A percentile compares a stretch with the other conserved stretches of the same genome.
Conservation (phyloP, 2,329 filamentous ascomycete species). For the Paraphoma chrysanthemicola region DNA sequence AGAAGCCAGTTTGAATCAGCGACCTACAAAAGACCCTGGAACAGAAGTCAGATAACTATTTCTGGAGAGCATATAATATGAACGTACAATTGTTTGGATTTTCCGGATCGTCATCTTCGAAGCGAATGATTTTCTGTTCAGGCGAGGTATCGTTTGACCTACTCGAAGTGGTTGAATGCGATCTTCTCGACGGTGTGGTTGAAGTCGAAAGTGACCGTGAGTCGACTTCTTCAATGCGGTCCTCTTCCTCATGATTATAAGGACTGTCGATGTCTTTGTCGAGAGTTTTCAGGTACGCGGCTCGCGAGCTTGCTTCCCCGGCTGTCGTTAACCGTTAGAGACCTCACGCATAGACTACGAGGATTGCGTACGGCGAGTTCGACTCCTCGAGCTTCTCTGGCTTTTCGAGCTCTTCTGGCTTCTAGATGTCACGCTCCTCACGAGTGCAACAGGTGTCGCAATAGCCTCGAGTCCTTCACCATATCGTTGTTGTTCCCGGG, state of each 20-base stretch:
- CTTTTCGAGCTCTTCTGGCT: slow-evolving; percentile 22
- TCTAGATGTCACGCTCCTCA: slow-evolving; percentile 34
- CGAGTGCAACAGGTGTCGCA: slow-evolving; percentile 35
- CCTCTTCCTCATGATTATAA: slow-evolving; percentile 32
- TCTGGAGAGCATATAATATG: too few species aligned
- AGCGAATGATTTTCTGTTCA: slow-evolving; percentile 44
- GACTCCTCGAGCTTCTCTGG: slow-evolving; percentile 17
- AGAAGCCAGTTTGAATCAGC: not conserved
- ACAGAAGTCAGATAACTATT: too few species aligned
- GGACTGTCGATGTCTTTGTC: slow-evolving; percentile 31
- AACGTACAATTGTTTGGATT: slow-evolving; percentile 51
- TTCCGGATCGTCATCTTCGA: slow-evolving; percentile 48
- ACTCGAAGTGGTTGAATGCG: slow-evolving; percentile 10
- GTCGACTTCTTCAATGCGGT: slow-evolving; percentile 32
- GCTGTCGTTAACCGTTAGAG: slow-evolving; percentile 15
- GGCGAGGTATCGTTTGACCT: slow-evolving; percentile 2
- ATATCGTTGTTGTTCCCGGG: slow-evolving; percentile 40
- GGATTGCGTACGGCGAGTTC: slow-evolving; percentile 18
- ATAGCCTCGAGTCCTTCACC: slow-evolving; percentile 28
- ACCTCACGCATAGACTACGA: not conserved
- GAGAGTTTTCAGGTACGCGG: slow-evolving; percentile 19
- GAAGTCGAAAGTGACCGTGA: slow-evolving; percentile 14
- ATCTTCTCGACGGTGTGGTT: slow-evolving; percentile 13
- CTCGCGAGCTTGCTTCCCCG: slow-evolving; percentile 23
- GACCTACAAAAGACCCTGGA: not conserved